Evolutionary conservation across 1,139 yeast species (phyloP), one percentile per base, ranked within the genome.

Genomic region (Hansenula lynferdii): DNA sequence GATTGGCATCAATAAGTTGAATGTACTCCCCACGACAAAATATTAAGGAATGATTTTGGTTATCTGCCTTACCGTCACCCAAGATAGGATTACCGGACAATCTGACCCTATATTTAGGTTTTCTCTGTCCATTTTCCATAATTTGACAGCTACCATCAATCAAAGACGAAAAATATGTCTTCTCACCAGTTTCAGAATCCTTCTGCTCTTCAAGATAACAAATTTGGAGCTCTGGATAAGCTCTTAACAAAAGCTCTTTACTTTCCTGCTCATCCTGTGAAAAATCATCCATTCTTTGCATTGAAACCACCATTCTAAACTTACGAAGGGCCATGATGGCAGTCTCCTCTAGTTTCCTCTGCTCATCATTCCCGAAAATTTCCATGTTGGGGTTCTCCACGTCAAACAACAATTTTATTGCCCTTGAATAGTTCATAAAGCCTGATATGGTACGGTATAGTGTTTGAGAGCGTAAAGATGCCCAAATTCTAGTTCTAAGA

Each of bases 1-100:
- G 87, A 58, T 80, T 80, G 38, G 87, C 85, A 72, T 80, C 87
- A 56, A 80, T 75, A 62, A 80, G 75, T 61, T 80, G 85, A 50
- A 80, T 75, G 58, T 77, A 78, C 62, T 78, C 85, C 69, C 85
- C 85, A 64, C 85, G 71, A 57, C 78, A 75, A 69, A 79, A 80
- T 53, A 80, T 77, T 44, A 80, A 57, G 38, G 85, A 73, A 60
- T 80, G 85, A 57, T 80, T 80, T 58, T 80, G 87, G 60, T 80
- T 80, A 66, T 80, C 87, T 43, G 85, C 78, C 61, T 80, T 80
- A 65, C 87, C 87, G 59, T 80, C 86, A 62, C 87, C 87, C 58
- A 80, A 69, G 53, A 80, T 80, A 59, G 87, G 87, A 59, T 80
- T 79, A 59, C 87, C 87, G 40, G 86, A 79, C 49, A 80, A 70